Conservation (phyloP, 169 alveolate species). For the Theileria equi region DNA sequence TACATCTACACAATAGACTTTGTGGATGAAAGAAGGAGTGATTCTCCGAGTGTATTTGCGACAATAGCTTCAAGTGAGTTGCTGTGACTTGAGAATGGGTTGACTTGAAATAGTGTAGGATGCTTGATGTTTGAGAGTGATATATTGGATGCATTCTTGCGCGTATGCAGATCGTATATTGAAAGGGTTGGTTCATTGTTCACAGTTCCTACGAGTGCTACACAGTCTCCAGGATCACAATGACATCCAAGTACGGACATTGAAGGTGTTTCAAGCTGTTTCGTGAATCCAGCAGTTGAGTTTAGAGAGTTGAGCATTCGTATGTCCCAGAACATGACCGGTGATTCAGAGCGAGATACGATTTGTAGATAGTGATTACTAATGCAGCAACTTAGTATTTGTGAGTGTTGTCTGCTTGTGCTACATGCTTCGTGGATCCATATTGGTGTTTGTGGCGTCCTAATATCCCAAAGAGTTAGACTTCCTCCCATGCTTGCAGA, state of each 20-base stretch:
- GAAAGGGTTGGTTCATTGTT: slow-evolving; percentile 18
- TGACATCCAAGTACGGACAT: slow-evolving; percentile 21
- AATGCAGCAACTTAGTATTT: slow-evolving; percentile 40
- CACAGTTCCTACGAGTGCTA: slow-evolving; percentile 7
- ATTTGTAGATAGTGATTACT: slow-evolving; percentile 56
- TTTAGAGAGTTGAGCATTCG: slow-evolving; percentile 56
- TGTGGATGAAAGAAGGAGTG: background rate
- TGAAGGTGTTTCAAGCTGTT: slow-evolving; percentile 7
- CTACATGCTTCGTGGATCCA: slow-evolving; percentile 50
- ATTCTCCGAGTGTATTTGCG: slow-evolving; percentile 13
- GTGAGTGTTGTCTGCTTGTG: background rate
- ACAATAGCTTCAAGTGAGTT: slow-evolving; percentile 6
- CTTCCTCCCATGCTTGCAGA: slow-evolving; percentile 47
- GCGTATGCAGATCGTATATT: slow-evolving; percentile 29
- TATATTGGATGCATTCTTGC: slow-evolving; percentile 1
- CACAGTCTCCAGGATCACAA: slow-evolving; percentile 53
- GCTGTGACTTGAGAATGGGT: slow-evolving; percentile 25
- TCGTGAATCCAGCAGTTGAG: slow-evolving; percentile 51
- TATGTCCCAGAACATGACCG: slow-evolving; percentile 62
- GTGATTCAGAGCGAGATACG: slow-evolving; percentile 26
- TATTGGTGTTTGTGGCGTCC: slow-evolving; percentile 58
- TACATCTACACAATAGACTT: background rate
- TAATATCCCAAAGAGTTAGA: slow-evolving; percentile 47
- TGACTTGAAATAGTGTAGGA: slow-evolving; percentile 39
- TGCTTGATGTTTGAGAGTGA: slow-evolving; percentile 9